Conservation (phyloP, 2,329 filamentous ascomycete genomes). For the Didymosphaeria variabile region DNA sequence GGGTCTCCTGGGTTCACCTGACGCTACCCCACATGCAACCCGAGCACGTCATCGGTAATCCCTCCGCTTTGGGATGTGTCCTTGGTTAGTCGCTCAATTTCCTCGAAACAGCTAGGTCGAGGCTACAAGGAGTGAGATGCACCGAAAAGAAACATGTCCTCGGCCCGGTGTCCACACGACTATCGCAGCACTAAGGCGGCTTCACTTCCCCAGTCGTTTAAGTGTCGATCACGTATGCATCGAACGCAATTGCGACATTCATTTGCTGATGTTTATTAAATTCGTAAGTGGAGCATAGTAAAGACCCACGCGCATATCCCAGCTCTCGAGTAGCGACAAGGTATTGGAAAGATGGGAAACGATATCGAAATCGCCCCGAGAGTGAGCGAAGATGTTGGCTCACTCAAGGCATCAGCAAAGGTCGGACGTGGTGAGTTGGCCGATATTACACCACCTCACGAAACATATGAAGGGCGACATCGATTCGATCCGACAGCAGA, state of each 20-base stretch:
- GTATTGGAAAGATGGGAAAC: constrained; percentile 16
- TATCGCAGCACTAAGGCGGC: constrained; percentile 17
- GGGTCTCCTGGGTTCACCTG: background rate
- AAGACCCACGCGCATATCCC: background rate
- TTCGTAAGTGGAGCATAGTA: constrained; percentile 1
- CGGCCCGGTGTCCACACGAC: background rate
- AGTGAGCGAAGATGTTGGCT: constrained; percentile 35
- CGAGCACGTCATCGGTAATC: constrained; percentile 36
- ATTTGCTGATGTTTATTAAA: constrained; percentile 11
- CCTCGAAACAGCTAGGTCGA: background rate
- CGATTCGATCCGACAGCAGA: constrained; percentile 64
- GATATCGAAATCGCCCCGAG: constrained; percentile 36
- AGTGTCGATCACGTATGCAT: constrained; percentile 25
- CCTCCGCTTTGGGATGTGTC: constrained; percentile 11
- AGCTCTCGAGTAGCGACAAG: background rate
- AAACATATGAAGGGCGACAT: constrained; percentile 66
- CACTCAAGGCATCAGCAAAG: constrained; percentile 33
- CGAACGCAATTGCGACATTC: constrained; percentile 35
- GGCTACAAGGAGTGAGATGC: constrained; percentile 13
- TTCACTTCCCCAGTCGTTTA: constrained; percentile 26
- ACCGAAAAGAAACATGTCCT: constrained; percentile 10
- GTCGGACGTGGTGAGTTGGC: constrained; percentile 42
- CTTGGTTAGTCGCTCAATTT: constrained; percentile 5
- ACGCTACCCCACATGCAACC: constrained; percentile 8
- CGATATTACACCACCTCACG: constrained; percentile 53